Evolutionary conservation across 2,329 filamentous ascomycete genomes (phyloP).

Genomic region (Penicillium janthinellum): DNA sequence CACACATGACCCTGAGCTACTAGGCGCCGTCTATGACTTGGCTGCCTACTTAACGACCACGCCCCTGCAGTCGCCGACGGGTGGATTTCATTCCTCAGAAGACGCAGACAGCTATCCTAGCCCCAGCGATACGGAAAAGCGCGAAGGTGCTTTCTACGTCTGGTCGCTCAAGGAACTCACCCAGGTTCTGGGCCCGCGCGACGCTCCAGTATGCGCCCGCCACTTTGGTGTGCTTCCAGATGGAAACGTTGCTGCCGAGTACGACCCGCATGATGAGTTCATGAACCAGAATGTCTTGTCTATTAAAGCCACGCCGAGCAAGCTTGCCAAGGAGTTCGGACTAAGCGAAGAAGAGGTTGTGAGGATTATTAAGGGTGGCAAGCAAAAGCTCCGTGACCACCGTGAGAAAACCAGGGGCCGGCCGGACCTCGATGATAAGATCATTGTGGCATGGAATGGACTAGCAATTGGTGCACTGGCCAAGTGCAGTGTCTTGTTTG

Average conservation of each 20-base stretch:
- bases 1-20: conserved; percentile 68
- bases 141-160: conserved; percentile 90
- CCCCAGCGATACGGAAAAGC: conserved; percentile 75
- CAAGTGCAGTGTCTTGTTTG: conserved; percentile 70
- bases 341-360: conserved; percentile 69
- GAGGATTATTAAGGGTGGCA: conserved; percentile 67
- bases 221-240: conserved; percentile 84
- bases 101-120: conserved; percentile 82
- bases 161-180: conserved; percentile 91
- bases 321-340: conserved; percentile 74
- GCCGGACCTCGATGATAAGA: conserved; percentile 83
- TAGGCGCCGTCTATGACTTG: conserved; percentile 77
- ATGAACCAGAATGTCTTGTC: conserved; percentile 89
- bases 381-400: conserved; percentile 68
- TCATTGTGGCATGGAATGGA: conserved; percentile 85
- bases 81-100: conserved; percentile 85
- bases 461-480: conserved; percentile 83
- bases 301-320: conserved; percentile 66
- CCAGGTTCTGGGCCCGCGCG: conserved; percentile 67
- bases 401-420: conserved; percentile 73
- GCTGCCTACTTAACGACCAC: conserved; percentile 79
- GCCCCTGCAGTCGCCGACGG: conserved; percentile 66
- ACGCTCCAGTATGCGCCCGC: conserved; percentile 72
- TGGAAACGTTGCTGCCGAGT: conserved; percentile 79
- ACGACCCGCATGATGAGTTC: conserved; percentile 91